Conservation (phyloP, 164 flowering plant genomes). For the Vitis amurensis region DNA sequence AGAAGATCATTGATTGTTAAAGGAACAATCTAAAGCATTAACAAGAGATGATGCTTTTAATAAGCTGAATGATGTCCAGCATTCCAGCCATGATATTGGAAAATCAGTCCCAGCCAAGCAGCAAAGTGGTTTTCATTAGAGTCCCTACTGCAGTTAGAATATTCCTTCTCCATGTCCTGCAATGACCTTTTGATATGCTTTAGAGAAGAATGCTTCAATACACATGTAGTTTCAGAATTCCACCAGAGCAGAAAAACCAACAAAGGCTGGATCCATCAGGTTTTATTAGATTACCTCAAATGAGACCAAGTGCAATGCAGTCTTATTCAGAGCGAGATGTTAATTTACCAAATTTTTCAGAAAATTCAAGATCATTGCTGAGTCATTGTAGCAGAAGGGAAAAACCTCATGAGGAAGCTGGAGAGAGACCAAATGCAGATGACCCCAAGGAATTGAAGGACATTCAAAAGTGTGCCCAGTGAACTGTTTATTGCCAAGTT, state of each 20-base stretch:
- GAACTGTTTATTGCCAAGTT: constrained; percentile 85
- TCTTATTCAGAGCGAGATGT: neutral
- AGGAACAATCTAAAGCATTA: too few relatives aligned
- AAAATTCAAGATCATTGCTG: constrained; percentile 25
- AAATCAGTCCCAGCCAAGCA: too few relatives aligned
- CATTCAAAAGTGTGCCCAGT: constrained; percentile 73
- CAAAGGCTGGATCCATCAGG: neutral
- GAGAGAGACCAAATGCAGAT: constrained; percentile 97
- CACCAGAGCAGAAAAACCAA: constrained; percentile 4
- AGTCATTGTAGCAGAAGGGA: constrained; percentile 44
- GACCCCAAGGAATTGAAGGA: constrained; percentile 87
- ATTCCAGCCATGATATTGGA: too few relatives aligned
- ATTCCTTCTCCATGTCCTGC: neutral
- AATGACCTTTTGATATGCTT: neutral
- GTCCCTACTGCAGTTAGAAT: neutral
- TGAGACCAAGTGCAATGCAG: constrained; percentile 2
- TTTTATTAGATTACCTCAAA: constrained; percentile 2
- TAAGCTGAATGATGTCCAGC: too few relatives aligned
- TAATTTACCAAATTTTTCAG: neutral
- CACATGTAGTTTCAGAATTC: neutral
- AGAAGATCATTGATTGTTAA: too few relatives aligned
- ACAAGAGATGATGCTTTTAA: too few relatives aligned
- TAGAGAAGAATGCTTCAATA: neutral
- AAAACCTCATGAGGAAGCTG: constrained; percentile 79
- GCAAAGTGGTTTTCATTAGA: too few relatives aligned